A percentile compares a stretch with the other conserved stretches of the same genome.
Evolutionary conservation across 257 asterid species (phyloP).

Genomic region (Cinchona pubescens): DNA sequence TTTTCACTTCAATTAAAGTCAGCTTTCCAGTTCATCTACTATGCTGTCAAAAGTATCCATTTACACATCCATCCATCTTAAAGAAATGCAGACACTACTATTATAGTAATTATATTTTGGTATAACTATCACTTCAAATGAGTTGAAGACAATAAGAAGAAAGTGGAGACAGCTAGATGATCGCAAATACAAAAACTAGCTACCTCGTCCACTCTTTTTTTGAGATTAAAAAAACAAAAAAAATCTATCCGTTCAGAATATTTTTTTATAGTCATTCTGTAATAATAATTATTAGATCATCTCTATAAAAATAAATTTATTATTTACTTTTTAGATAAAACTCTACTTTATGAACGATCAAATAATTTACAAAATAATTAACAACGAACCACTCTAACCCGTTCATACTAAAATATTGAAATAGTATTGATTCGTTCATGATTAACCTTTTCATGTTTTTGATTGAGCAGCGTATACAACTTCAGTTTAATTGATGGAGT

Average conservation of each 20-base stretch:
- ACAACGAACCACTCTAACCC: too few relatives aligned
- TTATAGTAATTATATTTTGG: too few relatives aligned
- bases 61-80: background rate
- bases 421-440: too few relatives aligned
- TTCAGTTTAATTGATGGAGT: background rate
- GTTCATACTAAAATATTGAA: too few relatives aligned
- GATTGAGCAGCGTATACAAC: background rate
- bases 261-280: too few relatives aligned
- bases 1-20: background rate
- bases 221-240: too few relatives aligned
- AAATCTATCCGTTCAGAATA: too few relatives aligned
- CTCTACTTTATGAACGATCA: too few relatives aligned
- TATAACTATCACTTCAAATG: background rate
- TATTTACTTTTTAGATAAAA: too few relatives aligned
- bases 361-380: too few relatives aligned
- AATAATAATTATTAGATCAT: too few relatives aligned
- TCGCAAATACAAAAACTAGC: background rate
- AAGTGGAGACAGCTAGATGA: conserved; percentile 1
- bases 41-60: background rate
- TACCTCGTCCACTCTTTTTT: background rate
- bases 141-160: background rate
- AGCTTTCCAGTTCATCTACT: background rate
- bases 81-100: background rate
- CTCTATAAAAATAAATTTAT: too few relatives aligned
- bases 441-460: background rate